These are phyloP conservation scores for Handroanthus guayacan DNA, from an alignment of 257 asterid genomes.

Conservation along the genomic window DNA sequence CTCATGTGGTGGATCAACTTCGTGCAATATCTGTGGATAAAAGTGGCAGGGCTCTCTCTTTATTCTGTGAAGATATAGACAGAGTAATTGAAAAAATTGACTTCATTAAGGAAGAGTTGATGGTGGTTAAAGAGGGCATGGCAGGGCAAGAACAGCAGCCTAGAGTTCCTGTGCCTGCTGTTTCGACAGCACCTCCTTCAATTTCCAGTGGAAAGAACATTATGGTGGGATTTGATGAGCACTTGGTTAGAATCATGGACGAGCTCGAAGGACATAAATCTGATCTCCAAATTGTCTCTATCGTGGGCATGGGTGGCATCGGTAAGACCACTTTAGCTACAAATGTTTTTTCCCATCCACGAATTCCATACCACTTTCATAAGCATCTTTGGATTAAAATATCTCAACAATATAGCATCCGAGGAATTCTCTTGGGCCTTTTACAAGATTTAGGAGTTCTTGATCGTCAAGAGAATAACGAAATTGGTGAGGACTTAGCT, in stretches of 20 bases:
- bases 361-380: background rate
- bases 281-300: background rate
- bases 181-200: background rate
- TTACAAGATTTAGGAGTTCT: too few relatives aligned
- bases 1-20: background rate
- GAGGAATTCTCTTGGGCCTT: background rate
- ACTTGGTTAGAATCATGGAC: background rate
- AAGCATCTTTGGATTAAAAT: too few relatives aligned
- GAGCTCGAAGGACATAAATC: background rate
- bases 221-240: background rate
- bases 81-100: background rate
- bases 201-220: background rate
- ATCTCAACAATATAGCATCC: background rate
- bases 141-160: background rate
- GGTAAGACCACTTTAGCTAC: too few relatives aligned
- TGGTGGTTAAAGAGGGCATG: background rate
- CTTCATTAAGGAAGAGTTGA: background rate
- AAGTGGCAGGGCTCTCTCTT: background rate
- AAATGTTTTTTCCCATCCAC: too few relatives aligned
- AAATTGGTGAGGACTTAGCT: background rate
- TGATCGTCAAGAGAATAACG: background rate
- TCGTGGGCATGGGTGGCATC: background rate
- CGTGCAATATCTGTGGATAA: background rate
- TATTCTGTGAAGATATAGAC: background rate
- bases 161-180: background rate